Base-by-base conservation (phyloP, 805 yeast species). In the Starmerella sp. region DNA sequence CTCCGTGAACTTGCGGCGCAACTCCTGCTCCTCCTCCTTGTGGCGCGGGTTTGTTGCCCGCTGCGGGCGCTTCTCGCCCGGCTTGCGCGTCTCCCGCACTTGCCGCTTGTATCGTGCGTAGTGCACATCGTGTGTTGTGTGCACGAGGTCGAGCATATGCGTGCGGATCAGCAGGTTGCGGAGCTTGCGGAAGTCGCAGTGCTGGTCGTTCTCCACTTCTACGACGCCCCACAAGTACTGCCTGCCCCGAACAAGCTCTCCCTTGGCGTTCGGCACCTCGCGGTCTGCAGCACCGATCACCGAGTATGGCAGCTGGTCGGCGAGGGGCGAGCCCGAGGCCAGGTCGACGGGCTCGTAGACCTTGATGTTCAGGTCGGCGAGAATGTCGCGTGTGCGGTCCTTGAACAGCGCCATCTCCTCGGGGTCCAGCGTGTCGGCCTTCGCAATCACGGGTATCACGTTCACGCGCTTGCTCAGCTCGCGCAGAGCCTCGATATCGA, bases 1-100 rank as follows among this genome's bases (percentile, higher is more conserved):
- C 71, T 90, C 97, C 9, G 97, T 91, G 73, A 93, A 93, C 70
- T 86, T 86, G 73, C 86, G 84, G 78, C 93, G 88, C 67, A 93
- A 77, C 36, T 90, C 84, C 69, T 87, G 93, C 72, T 93, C 98
- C 70, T 91, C 97, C 71, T 93, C 97, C 71, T 89, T 84, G 75
- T 86, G 93, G 72, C 87, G 85, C 50, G 97, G 97, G 70, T 93
- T 90, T 65, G 78, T 88, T 39, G 65, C 62, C 57, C 62, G 65
- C 63, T 62, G 67, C 22, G 47, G 37, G 35, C 72, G 64, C 39
- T 67, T 60, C 64, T 70, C 73, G 49, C 75, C 75, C 41, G 68
- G 66, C 62, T 67, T 63, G 37, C 86, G 73, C 10, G 77, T 72
- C 52, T 71, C 73, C 70, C 85, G 72, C 63, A 83, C 77, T 47